Percentiles rank a stretch among this genome's conserved stretches.
Evolutionary conservation across 108 stramenopile species (phyloP).

Genomic region (Skeletonema grethae): DNA sequence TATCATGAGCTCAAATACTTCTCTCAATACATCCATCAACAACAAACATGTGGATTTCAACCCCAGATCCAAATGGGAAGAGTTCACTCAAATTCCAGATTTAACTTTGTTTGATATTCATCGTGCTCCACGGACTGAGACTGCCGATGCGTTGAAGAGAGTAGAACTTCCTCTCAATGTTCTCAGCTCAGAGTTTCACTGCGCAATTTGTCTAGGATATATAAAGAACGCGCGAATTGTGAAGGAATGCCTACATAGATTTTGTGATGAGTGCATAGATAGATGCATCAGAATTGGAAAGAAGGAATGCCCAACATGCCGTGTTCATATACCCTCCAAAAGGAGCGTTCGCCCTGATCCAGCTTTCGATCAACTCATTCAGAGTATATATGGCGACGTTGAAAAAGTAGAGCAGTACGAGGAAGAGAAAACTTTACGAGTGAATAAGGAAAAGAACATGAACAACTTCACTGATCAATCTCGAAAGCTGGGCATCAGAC

Average conservation of each 20-base stretch:
- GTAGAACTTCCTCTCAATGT: conserved; percentile 30
- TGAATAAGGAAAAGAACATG: conserved; percentile 44
- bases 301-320: conserved; percentile 62
- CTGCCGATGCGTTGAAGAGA: conserved; percentile 11
- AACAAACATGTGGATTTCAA: conserved; percentile 19
- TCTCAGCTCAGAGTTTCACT: conserved; percentile 50
- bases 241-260: conserved; percentile 73
- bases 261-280: conserved; percentile 68
- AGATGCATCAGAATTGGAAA: conserved; percentile 60
- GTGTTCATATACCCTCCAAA: conserved; percentile 61
- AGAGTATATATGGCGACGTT: conserved; percentile 58
- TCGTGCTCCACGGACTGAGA: conserved; percentile 44
- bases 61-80: conserved; percentile 58
- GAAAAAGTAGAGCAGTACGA: conserved; percentile 46
- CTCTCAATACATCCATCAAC: background rate
- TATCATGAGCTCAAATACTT: background rate
- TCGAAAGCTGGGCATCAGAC: conserved; percentile 36
- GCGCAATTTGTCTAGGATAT: conserved; percentile 63
- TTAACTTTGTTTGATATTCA: conserved; percentile 64
- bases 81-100: conserved; percentile 40
- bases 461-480: conserved; percentile 37
- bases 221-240: conserved; percentile 61
- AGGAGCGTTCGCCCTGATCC: conserved; percentile 54
- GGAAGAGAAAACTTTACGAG: conserved; percentile 28
- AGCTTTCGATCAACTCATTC: conserved; percentile 56